Evolutionary conservation across 257 asterid species (phyloP).

Genomic region (Solanum appendiculatum): DNA sequence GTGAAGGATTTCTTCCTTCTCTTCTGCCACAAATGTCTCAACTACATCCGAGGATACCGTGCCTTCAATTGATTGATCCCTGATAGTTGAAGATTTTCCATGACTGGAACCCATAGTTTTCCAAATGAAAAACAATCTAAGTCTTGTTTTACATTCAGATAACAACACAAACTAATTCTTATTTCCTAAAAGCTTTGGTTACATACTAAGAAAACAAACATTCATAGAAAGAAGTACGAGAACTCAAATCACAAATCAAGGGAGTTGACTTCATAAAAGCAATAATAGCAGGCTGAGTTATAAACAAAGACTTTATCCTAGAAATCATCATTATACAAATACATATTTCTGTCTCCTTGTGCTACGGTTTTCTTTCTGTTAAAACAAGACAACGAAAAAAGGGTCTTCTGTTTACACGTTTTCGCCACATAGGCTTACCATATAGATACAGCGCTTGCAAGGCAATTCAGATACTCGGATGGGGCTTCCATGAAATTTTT

Average conservation of each 20-base stretch:
- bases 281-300: not conserved
- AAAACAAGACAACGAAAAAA: too few relatives aligned
- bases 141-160: not conserved
- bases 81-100: not conserved
- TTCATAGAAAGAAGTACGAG: not conserved
- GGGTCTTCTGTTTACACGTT: too few relatives aligned
- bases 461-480: too few relatives aligned
- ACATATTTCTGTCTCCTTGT: not conserved
- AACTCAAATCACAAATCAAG: not conserved
- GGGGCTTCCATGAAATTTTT: too few relatives aligned
- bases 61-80: not conserved
- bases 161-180: not conserved
- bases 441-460: too few relatives aligned
- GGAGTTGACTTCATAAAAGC: not conserved
- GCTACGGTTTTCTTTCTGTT: not conserved
- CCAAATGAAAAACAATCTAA: not conserved
- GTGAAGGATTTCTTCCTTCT: not conserved
- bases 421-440: too few relatives aligned
- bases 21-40: not conserved
- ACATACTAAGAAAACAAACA: not conserved
- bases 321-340: not conserved
- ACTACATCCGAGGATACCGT: not conserved
- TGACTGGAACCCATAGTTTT: not conserved
- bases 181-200: not conserved
- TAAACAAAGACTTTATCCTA: not conserved